Evolutionary conservation across 2,329 filamentous ascomycete species (phyloP), one percentile per base, ranked within the genome.

Genomic region (Aspergillus ruber): DNA sequence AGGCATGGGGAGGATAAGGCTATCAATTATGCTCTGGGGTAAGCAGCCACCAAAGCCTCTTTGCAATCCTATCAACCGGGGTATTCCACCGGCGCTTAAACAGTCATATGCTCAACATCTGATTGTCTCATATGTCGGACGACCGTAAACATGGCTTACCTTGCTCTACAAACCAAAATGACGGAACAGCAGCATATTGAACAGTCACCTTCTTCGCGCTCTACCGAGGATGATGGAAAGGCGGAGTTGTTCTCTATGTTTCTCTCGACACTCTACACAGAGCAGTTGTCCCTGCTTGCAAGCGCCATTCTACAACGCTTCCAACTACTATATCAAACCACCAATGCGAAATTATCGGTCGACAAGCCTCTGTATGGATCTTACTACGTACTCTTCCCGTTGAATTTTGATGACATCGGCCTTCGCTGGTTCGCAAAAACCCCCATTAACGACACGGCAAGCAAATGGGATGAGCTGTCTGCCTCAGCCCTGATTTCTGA

Each of bases 21-120:
- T 9, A 25, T 25, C 23, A 25, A 25, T 25, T 9, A 9, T 25
- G 6, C 8, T 25, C 23, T 9, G 8, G 23, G 23, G 8, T 25
- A 21, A 21, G 21, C 21, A 21, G 21, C 21, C 21, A 21, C 21
- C 21, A 21, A 21, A 21, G 21, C 4, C 3, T 21, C 21, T 21
- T 21, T 21, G 21, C 5, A 21, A 21, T 21, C 21, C 21, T 6
- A 21, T 21, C 21, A 21, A 21, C 21, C 5, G 57, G 56, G 50
- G 55, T 60, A 58, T 54, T 47, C 50, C 54, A 46, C 46, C 50
- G 52, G 46, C 43, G 44, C 51, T 35, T 32, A 54, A 8, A 48
- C 42, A 50, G 21, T 12, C 39, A 23, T 42, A 8, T 7, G 15
- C 39, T 42, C 10, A 42, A 6, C 9, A 42, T 42, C 39, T 12